A percentile compares a stretch with the other conserved stretches of the same genome.
Evolutionary conservation across 1,139 yeast genomes (phyloP).

Genomic region (Candida frijolesensis): DNA sequence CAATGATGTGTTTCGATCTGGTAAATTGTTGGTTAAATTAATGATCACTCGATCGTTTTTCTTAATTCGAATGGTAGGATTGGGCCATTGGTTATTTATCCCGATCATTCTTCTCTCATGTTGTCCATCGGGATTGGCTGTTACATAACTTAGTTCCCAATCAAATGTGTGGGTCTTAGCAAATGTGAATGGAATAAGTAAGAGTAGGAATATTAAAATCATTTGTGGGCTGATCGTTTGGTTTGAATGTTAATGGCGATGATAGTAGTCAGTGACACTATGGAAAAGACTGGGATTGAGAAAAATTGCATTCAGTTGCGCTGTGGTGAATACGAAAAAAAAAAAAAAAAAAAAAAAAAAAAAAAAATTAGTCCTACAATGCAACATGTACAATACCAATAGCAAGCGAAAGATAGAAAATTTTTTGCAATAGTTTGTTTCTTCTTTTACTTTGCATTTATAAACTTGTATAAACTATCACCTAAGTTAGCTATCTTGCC

Average conservation of each 20-base stretch:
- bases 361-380: not conserved
- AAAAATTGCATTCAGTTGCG: too few relatives aligned
- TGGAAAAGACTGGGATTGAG: not conserved
- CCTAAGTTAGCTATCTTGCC: too few relatives aligned
- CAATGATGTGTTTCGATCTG: conserved; percentile 66
- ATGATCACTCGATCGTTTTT: conserved; percentile 78
- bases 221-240: not conserved
- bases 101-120: conserved; percentile 69
- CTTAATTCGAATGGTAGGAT: conserved; percentile 72
- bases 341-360: not conserved
- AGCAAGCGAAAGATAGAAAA: too few relatives aligned
- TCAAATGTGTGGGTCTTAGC: conserved; percentile 67
- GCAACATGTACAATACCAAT: too few relatives aligned
- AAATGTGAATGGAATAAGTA: conserved; percentile 12
- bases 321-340: not conserved
- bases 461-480: not conserved
- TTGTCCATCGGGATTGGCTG: conserved; percentile 76
- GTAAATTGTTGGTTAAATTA: conserved; percentile 69
- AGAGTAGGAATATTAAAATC: not conserved
- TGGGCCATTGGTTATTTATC: conserved; percentile 82
- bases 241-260: not conserved
- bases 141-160: conserved; percentile 75
- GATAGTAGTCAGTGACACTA: not conserved
- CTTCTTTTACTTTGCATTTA: not conserved
- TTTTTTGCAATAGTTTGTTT: not conserved